A percentile compares a stretch with the other conserved stretches of the same genome.
Evolutionary conservation across 768 basidiomycete species (phyloP).

Genomic region (Podaxis sp.): DNA sequence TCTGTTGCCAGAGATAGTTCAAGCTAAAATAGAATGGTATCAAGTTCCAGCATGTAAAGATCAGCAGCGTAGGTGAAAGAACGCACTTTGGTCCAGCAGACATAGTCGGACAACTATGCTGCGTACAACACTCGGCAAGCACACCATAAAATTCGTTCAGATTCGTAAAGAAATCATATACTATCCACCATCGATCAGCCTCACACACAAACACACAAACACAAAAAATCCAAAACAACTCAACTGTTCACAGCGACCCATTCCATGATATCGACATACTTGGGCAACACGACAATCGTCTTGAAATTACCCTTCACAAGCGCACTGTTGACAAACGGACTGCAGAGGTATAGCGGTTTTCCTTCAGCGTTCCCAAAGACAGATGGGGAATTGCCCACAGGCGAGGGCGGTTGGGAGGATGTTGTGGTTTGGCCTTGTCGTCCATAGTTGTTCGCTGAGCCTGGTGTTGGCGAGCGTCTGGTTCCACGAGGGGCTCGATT

Average conservation of each 20-base stretch:
- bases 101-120: constrained; percentile 90
- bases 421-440: constrained; percentile 21
- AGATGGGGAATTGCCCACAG: constrained; percentile 22
- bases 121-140: constrained; percentile 89
- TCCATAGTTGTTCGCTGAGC: constrained; percentile 36
- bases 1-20: constrained; percentile 96
- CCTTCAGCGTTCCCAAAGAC: not conserved
- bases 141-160: constrained; percentile 96
- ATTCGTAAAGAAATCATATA: constrained; percentile 97
- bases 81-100: constrained; percentile 81
- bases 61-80: not conserved
- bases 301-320: constrained; percentile 98
- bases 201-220: not conserved
- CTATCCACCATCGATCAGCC: constrained; percentile 35
- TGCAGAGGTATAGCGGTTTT: constrained; percentile 87
- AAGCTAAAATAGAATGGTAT: constrained; percentile 47
- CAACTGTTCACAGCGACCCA: constrained; percentile 95
- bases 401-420: constrained; percentile 37
- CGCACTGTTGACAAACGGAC: constrained; percentile 92
- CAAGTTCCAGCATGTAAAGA: not conserved
- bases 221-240: not conserved
- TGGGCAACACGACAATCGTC: constrained; percentile 94
- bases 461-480: constrained; percentile 75
- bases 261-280: constrained; percentile 94
- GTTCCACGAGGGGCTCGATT: constrained; percentile 48